A percentile compares a stretch with the other conserved stretches of the same genome.
phyloP scores from a whole-genome alignment of 495 filamentous ascomycete genomes.

The Aspergillus nanangensis region DNA sequence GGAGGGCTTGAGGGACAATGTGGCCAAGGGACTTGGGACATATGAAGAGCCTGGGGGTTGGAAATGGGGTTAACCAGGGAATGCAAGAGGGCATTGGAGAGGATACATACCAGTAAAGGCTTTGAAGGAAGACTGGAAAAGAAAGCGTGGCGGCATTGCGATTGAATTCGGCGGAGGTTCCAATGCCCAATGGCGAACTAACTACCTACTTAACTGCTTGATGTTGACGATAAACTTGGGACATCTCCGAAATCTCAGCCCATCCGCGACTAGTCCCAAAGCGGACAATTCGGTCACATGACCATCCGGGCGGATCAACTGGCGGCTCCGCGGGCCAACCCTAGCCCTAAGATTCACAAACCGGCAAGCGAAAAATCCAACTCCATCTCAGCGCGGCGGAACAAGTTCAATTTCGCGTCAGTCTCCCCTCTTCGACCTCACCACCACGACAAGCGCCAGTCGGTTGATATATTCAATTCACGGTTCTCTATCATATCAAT shows the following conservation, averaged over 20 bases:
- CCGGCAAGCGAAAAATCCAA: slow-evolving; percentile 40
- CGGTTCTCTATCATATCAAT: slow-evolving; percentile 45
- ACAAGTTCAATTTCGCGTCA: slow-evolving; percentile 31
- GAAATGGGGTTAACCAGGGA: background rate
- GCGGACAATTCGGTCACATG: background rate
- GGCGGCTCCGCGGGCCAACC: slow-evolving; percentile 8
- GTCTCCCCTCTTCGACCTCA: slow-evolving; percentile 30
- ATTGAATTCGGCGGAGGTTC: background rate
- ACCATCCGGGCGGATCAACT: slow-evolving; percentile 9
- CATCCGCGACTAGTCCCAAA: slow-evolving; percentile 27
- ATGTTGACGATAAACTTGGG: slow-evolving; percentile 1
- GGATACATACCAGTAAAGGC: slow-evolving; percentile 53
- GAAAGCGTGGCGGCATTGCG: slow-evolving; percentile 74
- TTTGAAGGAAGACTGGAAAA: slow-evolving; percentile 56
- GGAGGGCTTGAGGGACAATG: slow-evolving; percentile 24
- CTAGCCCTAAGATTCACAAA: slow-evolving; percentile 39
- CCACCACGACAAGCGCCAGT: slow-evolving; percentile 46
- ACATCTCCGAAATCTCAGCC: slow-evolving; percentile 29
- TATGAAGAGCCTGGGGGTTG: slow-evolving; percentile 26
- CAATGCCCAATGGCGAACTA: background rate
- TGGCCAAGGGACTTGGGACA: slow-evolving; percentile 26
- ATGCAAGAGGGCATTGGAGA: background rate
- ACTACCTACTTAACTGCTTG: slow-evolving; percentile 7
- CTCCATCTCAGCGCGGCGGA: slow-evolving; percentile 22
- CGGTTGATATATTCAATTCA: slow-evolving; percentile 51